These are phyloP conservation scores for Dalbergia cultrata DNA, from an alignment of 306 rosid species.

Conservation along the genomic window DNA sequence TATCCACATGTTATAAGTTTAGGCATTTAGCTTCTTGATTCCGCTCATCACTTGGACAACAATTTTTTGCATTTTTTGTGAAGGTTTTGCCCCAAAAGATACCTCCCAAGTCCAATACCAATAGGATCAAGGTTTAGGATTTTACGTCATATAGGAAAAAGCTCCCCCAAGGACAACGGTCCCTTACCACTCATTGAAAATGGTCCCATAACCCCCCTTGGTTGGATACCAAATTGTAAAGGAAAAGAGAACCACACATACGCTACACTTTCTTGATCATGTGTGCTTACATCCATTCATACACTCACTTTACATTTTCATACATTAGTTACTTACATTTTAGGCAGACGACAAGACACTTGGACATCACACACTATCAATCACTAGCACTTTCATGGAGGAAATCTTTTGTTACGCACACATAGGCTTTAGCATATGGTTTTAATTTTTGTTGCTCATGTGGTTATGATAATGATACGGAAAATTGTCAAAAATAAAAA, in stretches of 20 bases:
- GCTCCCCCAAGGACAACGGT: not conserved
- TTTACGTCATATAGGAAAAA: not conserved
- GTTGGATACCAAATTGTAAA: slow-evolving; percentile 25
- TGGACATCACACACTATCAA: not conserved
- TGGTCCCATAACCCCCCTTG: not conserved
- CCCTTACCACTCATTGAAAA: slow-evolving; percentile 32
- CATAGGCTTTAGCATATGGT: not conserved
- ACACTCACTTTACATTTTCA: not conserved
- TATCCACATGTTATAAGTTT: slow-evolving; percentile 18
- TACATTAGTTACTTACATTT: not conserved
- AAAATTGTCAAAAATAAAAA: no score
- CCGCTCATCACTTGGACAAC: not conserved
- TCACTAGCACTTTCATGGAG: not conserved
- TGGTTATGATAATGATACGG: no score
- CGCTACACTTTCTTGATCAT: not conserved
- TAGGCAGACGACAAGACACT: not conserved
- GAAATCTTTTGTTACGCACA: not conserved
- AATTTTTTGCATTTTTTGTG: not conserved
- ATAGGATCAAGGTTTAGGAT: not conserved
- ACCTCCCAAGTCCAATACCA: slow-evolving; percentile 2
- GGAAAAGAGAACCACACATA: slow-evolving; percentile 32
- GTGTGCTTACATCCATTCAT: not conserved
- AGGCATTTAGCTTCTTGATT: not conserved
- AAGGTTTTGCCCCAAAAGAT: not conserved
- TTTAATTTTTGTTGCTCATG: no score